Conservation (phyloP, 176 grass and related monocot genomes). For the Elymus sibiricus region DNA sequence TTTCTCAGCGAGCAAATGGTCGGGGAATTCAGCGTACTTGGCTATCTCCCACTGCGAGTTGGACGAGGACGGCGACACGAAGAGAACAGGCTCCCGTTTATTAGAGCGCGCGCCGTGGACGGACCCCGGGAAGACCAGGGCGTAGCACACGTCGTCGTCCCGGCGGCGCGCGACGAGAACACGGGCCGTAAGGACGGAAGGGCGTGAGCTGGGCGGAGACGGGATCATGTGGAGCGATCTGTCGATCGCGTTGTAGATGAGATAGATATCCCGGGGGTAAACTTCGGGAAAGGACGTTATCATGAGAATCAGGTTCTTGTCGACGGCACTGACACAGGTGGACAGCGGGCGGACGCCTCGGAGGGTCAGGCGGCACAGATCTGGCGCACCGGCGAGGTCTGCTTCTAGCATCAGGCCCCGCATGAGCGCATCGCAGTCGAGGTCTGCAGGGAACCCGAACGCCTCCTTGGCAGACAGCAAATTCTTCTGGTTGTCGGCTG, state of each 20-base stretch:
- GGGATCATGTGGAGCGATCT: not conserved
- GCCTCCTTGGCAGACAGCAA: not conserved
- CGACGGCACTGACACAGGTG: not conserved
- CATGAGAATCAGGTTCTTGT: not conserved
- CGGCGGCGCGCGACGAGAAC: not conserved
- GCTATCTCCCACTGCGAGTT: not conserved
- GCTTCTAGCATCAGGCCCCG: not conserved
- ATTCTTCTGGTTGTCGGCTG: too few species aligned
- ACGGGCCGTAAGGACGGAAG: accelerated
- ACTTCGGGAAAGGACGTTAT: not conserved
- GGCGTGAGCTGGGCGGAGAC: not conserved
- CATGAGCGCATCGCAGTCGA: not conserved
- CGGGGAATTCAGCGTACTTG: not conserved
- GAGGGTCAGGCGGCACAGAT: not conserved
- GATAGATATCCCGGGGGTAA: too few species aligned
- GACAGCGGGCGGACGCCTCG: not conserved
- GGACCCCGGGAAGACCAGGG: not conserved
- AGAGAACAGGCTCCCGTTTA: not conserved
- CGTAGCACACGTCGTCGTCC: not conserved
- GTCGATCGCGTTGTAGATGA: not conserved
- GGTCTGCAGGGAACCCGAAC: not conserved
- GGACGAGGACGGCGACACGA: not conserved
- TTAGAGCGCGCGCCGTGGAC: not conserved
- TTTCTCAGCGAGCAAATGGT: not conserved
- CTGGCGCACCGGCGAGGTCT: accelerated